Conservation (phyloP, 208 protist genomes). For the Vickermania spadyakhi region DNA sequence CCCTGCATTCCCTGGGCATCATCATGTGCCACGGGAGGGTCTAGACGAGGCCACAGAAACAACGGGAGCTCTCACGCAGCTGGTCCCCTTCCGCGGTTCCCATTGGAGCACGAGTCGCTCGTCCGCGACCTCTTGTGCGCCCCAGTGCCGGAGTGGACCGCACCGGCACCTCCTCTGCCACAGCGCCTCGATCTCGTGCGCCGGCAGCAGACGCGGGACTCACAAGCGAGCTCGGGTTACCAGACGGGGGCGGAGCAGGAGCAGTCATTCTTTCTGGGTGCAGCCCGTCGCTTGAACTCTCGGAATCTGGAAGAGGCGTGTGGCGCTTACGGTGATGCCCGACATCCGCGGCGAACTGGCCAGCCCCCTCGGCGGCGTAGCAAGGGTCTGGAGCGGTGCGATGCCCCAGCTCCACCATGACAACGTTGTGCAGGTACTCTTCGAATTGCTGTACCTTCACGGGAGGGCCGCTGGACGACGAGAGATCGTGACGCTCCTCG, state of each 20-base stretch:
- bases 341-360: not conserved
- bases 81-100: no score
- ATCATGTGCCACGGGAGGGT: no score
- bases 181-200: not conserved
- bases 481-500: not conserved
- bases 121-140: no score
- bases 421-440: conserved; percentile 60
- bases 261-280: no score
- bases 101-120: no score
- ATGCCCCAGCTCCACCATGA: conserved; percentile 64
- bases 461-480: conserved; percentile 10
- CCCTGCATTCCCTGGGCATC: no score
- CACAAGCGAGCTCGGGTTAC: not conserved
- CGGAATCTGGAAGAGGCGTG: not conserved
- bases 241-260: no score
- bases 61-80: conserved; percentile 7
- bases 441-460: conserved; percentile 45
- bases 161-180: no score
- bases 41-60: conserved; percentile 17
- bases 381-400: conserved; percentile 24
- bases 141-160: no score
- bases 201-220: not conserved
- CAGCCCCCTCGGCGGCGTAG: conserved; percentile 6
- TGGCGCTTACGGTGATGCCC: not conserved
- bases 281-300: no score